Evolutionary conservation across 305 asterid genomes (phyloP), one percentile per base, ranked within the genome.

Genomic region (Vinca major): DNA sequence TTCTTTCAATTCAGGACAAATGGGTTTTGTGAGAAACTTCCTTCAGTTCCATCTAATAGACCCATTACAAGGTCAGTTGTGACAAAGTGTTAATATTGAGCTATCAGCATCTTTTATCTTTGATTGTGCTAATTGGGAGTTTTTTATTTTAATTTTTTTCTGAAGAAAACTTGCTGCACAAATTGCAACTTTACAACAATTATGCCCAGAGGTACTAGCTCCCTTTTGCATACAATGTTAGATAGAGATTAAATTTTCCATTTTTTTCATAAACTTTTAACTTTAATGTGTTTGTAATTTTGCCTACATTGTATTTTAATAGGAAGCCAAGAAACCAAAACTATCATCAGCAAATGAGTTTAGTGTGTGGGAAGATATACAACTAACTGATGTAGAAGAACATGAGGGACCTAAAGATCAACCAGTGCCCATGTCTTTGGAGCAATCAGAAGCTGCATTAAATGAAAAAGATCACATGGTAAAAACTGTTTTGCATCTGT

Each of bases 291-390:
- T 62, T 17, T 40, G n/a, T 68, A 52, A 75, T 71, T 45, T 48
- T 52, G 53, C 39, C 36, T 47, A 53, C n/a, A 50, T 40, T 53
- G 33, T n/a, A 52, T 79, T 81, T 2, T 5, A 64, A 33, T 77
- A 90, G 97, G 93, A 82, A 66, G 71, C 82, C 16, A 91, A 91
- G 86, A 91, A 89, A 75, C 75, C 91, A 41, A 92, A 84, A 80
- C 73, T 83, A 71, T 80, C 93, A 76, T 65, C 33, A 26, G 33
- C 68, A 33, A 85, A 65, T 51, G 84, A 79, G 66, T 80, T 89
- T 61, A 79, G 73, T 0, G 81, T 88, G 48, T 86, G 91, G 96
- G 92, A 89, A 75, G 96, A 89, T 67, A 73, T 79, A 8, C 81
- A 89, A 19, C 71, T 85, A 62, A 69, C 73, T 61, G 92, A 81